phyloP scores from a whole-genome alignment of 2,329 filamentous ascomycete species.

The Cladophialophora psammophila region DNA sequence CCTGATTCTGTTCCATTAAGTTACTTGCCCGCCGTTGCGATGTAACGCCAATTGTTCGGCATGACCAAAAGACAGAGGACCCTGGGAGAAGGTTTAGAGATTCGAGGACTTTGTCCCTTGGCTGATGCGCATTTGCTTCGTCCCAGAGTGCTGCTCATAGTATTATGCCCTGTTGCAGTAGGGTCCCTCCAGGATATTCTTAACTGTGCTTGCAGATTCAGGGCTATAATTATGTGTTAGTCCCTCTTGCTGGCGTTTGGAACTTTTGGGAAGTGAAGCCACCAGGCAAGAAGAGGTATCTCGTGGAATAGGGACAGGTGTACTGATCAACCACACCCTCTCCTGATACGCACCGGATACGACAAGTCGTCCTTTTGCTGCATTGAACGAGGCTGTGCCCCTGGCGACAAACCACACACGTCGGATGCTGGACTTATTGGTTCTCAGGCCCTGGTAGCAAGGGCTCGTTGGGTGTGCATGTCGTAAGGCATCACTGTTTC shows the following conservation, averaged over 20 bases:
- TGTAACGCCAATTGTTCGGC: conserved; percentile 25
- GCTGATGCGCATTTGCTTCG: background rate
- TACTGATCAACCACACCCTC: conserved; percentile 10
- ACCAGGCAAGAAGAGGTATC: conserved; percentile 4
- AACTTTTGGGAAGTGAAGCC: conserved; percentile 15
- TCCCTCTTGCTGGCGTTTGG: conserved; percentile 3
- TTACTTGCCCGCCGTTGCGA: conserved; percentile 17
- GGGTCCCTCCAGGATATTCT: conserved; percentile 8
- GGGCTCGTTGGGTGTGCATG: conserved; percentile 6
- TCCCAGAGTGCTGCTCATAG: background rate
- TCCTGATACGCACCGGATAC: conserved; percentile 26
- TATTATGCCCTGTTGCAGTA: conserved; percentile 2
- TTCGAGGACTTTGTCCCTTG: background rate
- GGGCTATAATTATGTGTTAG: conserved; percentile 18
- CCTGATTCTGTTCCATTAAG: conserved; percentile 7
- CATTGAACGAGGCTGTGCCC: conserved; percentile 30
- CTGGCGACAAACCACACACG: conserved; percentile 13
- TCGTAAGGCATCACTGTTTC: conserved; percentile 15
- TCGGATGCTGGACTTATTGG: conserved; percentile 6
- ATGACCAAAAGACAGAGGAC: conserved; percentile 24
- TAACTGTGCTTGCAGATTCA: conserved; percentile 11
- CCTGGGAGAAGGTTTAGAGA: conserved; percentile 10
- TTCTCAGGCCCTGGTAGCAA: conserved; percentile 5
- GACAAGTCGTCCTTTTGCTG: conserved; percentile 29
- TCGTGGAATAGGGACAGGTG: background rate